These are phyloP conservation scores for Saccharomycopsis fibuligera DNA, from an alignment of 805 yeast species.

Conservation along the genomic window DNA sequence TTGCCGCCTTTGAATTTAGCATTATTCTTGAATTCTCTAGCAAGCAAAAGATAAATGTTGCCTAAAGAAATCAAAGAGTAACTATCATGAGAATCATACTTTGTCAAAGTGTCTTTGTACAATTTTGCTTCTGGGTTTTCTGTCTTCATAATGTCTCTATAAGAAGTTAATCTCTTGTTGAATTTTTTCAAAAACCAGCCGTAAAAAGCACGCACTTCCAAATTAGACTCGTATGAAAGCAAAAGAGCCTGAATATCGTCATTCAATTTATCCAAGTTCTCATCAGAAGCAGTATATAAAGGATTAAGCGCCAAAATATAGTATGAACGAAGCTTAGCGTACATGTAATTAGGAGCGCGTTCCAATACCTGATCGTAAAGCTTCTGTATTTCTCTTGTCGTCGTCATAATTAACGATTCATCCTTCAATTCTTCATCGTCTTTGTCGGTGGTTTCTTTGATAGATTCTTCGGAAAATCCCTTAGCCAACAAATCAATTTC, in stretches of 20 bases:
- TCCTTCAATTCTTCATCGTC: constrained; percentile 5
- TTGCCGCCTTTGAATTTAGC: constrained; percentile 25
- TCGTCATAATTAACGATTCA: not conserved
- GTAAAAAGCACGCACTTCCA: constrained; percentile 84
- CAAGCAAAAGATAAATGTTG: constrained; percentile 76
- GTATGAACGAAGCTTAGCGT: constrained; percentile 68
- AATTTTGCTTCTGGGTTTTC: constrained; percentile 64
- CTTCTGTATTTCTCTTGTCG: constrained; percentile 17
- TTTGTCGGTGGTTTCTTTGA: constrained; percentile 1
- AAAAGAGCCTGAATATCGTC: constrained; percentile 52
- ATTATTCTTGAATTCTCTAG: constrained; percentile 58
- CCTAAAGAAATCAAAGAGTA: constrained; percentile 89
- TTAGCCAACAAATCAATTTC: constrained; percentile 35
- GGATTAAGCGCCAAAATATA: constrained; percentile 34
- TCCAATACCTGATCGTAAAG: constrained; percentile 53
- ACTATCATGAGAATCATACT: constrained; percentile 78
- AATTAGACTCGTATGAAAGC: constrained; percentile 46
- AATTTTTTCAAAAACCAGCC: constrained; percentile 76
- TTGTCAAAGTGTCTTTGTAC: constrained; percentile 77
- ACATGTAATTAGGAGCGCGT: constrained; percentile 60
- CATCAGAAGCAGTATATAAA: constrained; percentile 44
- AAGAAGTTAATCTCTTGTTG: constrained; percentile 39
- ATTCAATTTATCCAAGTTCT: constrained; percentile 36
- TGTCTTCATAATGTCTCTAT: constrained; percentile 37
- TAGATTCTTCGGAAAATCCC: constrained; percentile 29